Evolutionary conservation across 495 filamentous ascomycete genomes (phyloP).

Genomic region (Neurospora sp.): DNA sequence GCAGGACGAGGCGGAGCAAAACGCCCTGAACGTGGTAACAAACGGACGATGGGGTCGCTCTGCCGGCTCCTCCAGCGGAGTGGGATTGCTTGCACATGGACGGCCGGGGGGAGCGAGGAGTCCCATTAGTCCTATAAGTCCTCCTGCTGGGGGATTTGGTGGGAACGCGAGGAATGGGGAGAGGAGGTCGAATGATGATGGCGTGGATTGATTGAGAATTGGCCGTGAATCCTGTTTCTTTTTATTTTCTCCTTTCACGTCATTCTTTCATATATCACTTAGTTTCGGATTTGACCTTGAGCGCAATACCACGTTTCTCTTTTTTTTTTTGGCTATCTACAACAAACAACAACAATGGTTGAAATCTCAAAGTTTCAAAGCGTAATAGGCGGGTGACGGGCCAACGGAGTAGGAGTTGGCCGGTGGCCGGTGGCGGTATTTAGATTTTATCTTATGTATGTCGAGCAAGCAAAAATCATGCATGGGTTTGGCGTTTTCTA

Average conservation of each 20-base stretch:
- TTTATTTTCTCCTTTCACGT: background rate
- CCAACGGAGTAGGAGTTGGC: background rate
- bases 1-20: constrained; percentile 25
- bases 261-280: background rate
- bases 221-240: background rate
- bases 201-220: constrained; percentile 11
- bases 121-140: background rate
- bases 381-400: background rate
- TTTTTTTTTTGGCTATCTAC: background rate
- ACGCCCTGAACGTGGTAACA: constrained; percentile 33
- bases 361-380: background rate
- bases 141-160: background rate
- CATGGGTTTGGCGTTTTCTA: background rate
- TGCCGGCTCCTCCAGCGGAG: constrained; percentile 19
- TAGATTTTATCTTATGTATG: background rate
- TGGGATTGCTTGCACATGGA: constrained; percentile 24
- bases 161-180: background rate
- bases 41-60: constrained; percentile 28
- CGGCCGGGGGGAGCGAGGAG: background rate
- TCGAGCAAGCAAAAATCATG: background rate
- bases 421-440: background rate
- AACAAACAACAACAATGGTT: background rate
- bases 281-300: background rate
- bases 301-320: background rate
- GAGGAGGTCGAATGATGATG: constrained; percentile 11